These are phyloP conservation scores for Cladosporium sp. DNA, from an alignment of 2,329 filamentous ascomycete genomes.

Conservation along the genomic window DNA sequence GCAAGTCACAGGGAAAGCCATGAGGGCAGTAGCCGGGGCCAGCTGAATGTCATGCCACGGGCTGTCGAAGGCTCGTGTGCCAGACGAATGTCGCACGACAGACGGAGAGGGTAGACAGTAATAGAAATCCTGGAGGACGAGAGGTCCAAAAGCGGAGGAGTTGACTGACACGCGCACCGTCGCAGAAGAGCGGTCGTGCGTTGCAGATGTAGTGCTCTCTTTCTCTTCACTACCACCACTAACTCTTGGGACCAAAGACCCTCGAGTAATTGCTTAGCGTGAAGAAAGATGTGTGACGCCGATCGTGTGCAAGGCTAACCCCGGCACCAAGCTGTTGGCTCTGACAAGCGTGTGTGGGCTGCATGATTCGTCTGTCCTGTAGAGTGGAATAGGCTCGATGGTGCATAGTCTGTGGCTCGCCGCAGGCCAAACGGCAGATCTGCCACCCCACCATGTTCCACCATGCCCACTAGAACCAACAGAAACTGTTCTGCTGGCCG, in stretches of 20 bases:
- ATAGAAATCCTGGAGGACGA: background rate
- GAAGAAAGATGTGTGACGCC: no score
- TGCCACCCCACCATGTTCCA: background rate
- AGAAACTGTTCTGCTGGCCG: no score
- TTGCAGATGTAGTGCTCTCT: conserved; percentile 3
- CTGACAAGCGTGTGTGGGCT: no score
- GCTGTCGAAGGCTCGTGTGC: background rate
- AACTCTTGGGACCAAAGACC: no score
- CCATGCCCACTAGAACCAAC: background rate
- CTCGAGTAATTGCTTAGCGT: no score
- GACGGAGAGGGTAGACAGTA: background rate
- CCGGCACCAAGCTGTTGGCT: background rate
- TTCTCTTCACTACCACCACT: no score
- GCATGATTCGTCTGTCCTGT: no score
- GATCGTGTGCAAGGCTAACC: background rate
- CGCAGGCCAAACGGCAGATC: background rate
- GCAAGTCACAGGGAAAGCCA: background rate
- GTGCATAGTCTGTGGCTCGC: no score
- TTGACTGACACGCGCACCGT: conserved; percentile 8
- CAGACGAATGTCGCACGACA: conserved; percentile 10
- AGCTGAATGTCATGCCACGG: conserved; percentile 8
- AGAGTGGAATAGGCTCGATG: no score
- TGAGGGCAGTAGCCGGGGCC: background rate
- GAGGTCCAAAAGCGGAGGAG: background rate
- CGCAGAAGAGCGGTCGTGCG: conserved; percentile 7